Conservation (phyloP, 345 rosid genomes). For the Anastatica hierochuntica region DNA sequence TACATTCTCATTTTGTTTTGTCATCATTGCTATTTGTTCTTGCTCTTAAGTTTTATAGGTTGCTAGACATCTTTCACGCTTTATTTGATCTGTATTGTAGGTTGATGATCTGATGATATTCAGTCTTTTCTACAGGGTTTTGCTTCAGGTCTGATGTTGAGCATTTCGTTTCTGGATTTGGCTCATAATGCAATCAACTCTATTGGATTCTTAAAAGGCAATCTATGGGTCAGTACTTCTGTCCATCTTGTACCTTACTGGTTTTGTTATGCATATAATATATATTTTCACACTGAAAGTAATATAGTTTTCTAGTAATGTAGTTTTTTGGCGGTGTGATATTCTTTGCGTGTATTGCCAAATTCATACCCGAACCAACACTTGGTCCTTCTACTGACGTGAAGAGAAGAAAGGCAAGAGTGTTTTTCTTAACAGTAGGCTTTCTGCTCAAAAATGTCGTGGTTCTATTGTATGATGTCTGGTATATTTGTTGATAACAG, state of each 20-base stretch:
- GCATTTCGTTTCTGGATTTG: slow-evolving; percentile 92
- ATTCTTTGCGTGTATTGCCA: slow-evolving; percentile 74
- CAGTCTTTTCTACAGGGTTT: slow-evolving; percentile 57
- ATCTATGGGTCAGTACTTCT: slow-evolving; percentile 76
- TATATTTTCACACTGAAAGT: slow-evolving; percentile 12
- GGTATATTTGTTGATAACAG: slow-evolving; percentile 38
- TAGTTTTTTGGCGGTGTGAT: slow-evolving; percentile 94
- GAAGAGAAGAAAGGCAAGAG: slow-evolving; percentile 64
- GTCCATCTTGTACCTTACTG: slow-evolving; percentile 13
- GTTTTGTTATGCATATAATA: background rate
- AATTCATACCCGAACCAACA: slow-evolving; percentile 87
- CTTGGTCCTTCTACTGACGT: slow-evolving; percentile 46
- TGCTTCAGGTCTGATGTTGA: slow-evolving; percentile 96
- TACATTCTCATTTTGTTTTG: background rate
- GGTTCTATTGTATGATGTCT: slow-evolving; percentile 12
- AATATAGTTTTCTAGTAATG: slow-evolving; percentile 24
- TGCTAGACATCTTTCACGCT: too few relatives aligned
- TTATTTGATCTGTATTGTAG: background rate
- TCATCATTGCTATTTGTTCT: background rate
- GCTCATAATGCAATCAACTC: slow-evolving; percentile 97
- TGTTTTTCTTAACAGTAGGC: slow-evolving; percentile 6
- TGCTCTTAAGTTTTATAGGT: background rate
- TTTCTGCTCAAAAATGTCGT: background rate
- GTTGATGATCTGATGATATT: slow-evolving; percentile 17
- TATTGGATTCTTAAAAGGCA: slow-evolving; percentile 86